Percentiles rank a stretch among this genome's conserved stretches.
These are phyloP conservation scores for Potentilla sterilis DNA, from an alignment of 306 rosid species.

Conservation along the genomic window DNA sequence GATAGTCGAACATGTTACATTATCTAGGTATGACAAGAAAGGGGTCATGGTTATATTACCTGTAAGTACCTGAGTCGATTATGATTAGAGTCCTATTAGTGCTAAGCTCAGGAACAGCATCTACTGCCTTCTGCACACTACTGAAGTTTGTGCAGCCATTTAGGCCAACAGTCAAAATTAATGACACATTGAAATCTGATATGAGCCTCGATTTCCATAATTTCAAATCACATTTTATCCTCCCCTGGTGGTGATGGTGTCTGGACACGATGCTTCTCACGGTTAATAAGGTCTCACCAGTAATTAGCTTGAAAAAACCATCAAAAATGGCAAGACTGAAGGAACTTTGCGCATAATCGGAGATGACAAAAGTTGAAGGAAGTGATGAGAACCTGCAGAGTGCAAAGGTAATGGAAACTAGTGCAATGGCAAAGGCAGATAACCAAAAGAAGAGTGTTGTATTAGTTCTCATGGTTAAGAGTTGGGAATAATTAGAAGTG, in stretches of 20 bases:
- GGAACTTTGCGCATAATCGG: slow-evolving; percentile 17
- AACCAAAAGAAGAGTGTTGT: slow-evolving; percentile 46
- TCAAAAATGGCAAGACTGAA: slow-evolving; percentile 26
- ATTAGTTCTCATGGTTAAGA: slow-evolving; percentile 43
- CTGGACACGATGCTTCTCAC: slow-evolving; percentile 33
- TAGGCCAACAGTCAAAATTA: slow-evolving; percentile 53
- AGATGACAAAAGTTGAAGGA: slow-evolving; percentile 9
- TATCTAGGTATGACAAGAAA: not conserved
- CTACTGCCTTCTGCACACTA: slow-evolving; percentile 67
- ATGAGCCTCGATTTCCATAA: slow-evolving; percentile 46
- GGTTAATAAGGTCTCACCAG: slow-evolving; percentile 42
- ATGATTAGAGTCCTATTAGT: slow-evolving; percentile 50
- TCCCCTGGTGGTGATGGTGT: slow-evolving; percentile 23
- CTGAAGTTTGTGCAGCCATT: slow-evolving; percentile 63
- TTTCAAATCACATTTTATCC: slow-evolving; percentile 34
- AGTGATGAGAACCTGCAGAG: slow-evolving; percentile 24
- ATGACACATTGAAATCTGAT: slow-evolving; percentile 43
- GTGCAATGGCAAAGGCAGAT: slow-evolving; percentile 40
- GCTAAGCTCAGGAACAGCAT: slow-evolving; percentile 61
- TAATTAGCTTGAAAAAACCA: slow-evolving; percentile 29
- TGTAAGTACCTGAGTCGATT: slow-evolving; percentile 47
- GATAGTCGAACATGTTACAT: not conserved
- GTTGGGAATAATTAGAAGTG: slow-evolving; percentile 5
- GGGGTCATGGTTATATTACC: slow-evolving; percentile 17
- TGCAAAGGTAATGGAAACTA: slow-evolving; percentile 36